Percentiles rank a stretch among this genome's conserved stretches.
These are phyloP conservation scores for Xylaria sp. DNA, from an alignment of 2,329 filamentous ascomycete genomes.

Conservation along the genomic window DNA sequence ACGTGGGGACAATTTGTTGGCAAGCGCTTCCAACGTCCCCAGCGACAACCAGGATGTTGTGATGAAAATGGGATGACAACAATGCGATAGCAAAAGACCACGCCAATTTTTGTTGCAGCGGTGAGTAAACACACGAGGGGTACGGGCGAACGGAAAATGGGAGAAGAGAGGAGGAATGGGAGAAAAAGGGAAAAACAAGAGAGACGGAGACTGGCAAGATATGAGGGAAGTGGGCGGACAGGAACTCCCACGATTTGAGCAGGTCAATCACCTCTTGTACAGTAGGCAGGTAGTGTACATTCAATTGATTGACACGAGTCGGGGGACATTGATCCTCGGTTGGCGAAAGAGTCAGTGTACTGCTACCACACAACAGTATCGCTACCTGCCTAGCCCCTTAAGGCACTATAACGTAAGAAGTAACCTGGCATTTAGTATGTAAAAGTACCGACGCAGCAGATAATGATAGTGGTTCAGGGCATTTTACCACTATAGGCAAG, in stretches of 20 bases:
- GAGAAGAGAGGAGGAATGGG: constrained; percentile 37
- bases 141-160: constrained; percentile 39
- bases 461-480: constrained; percentile 9
- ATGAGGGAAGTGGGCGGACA: constrained; percentile 46
- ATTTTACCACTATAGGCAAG: constrained; percentile 11
- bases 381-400: constrained; percentile 3
- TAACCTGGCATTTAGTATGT: constrained; percentile 4
- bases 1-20: constrained; percentile 43
- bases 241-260: constrained; percentile 41
- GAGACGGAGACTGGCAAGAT: constrained; percentile 47
- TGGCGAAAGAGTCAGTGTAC: constrained; percentile 35
- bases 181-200: constrained; percentile 36
- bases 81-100: constrained; percentile 29
- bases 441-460: constrained; percentile 18
- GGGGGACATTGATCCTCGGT: constrained; percentile 35
- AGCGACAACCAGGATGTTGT: constrained; percentile 38
- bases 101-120: constrained; percentile 30
- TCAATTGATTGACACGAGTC: constrained; percentile 39
- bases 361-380: constrained; percentile 16
- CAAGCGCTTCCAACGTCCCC: constrained; percentile 36
- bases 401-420: constrained; percentile 15
- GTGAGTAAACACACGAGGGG: constrained; percentile 32
- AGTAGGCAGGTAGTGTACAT: constrained; percentile 11
- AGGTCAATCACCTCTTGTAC: constrained; percentile 43
- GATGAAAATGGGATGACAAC: constrained; percentile 29